Conservation (phyloP, 78 protist genomes). For the Dictyostelium firmibasis region DNA sequence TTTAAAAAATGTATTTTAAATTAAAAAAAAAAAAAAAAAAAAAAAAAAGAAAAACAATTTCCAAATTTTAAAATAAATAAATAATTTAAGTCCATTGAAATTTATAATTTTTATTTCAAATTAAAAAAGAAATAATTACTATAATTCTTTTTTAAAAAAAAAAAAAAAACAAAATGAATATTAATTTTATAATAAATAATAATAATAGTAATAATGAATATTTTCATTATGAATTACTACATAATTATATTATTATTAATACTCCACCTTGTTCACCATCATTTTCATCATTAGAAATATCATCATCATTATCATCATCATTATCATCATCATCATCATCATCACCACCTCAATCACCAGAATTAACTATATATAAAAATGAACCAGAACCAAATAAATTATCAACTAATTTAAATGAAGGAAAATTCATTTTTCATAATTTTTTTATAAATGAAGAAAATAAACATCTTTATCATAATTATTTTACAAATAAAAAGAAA, state of each 20-base stretch:
- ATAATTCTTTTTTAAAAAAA: too few species aligned
- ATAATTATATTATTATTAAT: neutral
- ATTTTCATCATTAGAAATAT: neutral
- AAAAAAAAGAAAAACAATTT: too few species aligned
- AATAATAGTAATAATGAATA: neutral
- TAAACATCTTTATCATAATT: neutral
- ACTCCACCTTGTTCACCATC: neutral
- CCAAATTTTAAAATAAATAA: too few species aligned
- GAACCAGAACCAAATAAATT: neutral
- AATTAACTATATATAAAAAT: neutral
- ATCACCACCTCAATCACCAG: neutral
- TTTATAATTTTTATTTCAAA: too few species aligned
- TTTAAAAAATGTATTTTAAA: too few species aligned
- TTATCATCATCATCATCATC: neutral
- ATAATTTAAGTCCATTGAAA: too few species aligned
- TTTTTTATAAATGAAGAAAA: neutral
- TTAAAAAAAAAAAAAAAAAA: too few species aligned
- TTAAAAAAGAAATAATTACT: too few species aligned
- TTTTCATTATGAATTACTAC: neutral
- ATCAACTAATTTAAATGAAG: neutral
- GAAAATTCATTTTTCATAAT: neutral
- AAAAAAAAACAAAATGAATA: neutral
- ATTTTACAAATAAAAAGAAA: neutral
- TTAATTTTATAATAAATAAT: neutral
- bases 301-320: neutral